These are phyloP conservation scores for Astrothelium subdiscretum DNA, from an alignment of 495 filamentous ascomycete genomes.

Conservation along the genomic window DNA sequence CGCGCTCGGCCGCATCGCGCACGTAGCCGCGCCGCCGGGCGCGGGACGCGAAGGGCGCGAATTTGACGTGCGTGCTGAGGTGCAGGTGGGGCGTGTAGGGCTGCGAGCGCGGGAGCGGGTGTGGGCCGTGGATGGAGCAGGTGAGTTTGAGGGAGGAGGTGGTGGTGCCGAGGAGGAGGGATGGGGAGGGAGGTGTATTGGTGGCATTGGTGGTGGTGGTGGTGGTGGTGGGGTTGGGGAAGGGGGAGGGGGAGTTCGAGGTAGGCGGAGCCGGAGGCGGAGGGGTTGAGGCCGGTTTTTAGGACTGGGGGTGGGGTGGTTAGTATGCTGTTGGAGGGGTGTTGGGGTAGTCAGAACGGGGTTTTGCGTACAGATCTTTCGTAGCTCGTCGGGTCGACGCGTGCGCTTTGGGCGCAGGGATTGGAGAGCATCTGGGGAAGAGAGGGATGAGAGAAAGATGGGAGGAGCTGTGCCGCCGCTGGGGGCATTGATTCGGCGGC, in stretches of 20 bases:
- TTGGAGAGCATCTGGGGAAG: constrained; percentile 25
- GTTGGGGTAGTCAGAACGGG: background rate
- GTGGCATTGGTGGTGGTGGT: constrained; percentile 26
- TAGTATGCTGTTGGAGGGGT: background rate
- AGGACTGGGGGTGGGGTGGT: constrained; percentile 46
- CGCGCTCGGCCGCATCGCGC: constrained; percentile 73
- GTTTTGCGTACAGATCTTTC: constrained; percentile 11
- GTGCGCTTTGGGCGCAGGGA: constrained; percentile 41
- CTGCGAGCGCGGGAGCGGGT: constrained; percentile 77
- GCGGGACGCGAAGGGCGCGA: constrained; percentile 81
- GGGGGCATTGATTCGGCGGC: constrained; percentile 85
- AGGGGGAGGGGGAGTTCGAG: constrained; percentile 65
- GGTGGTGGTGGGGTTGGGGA: constrained; percentile 29
- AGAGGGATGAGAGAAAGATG: constrained; percentile 42
- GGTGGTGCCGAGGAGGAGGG: constrained; percentile 25
- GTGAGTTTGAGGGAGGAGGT: constrained; percentile 72
- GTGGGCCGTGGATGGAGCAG: constrained; percentile 85
- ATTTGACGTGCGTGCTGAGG: constrained; percentile 86
- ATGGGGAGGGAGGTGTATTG: constrained; percentile 44
- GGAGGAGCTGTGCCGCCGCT: constrained; percentile 65
- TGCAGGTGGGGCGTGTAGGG: constrained; percentile 84
- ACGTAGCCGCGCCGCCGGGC: constrained; percentile 76
- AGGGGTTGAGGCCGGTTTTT: constrained; percentile 83
- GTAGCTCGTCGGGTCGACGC: constrained; percentile 15
- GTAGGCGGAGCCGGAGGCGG: constrained; percentile 88